phyloP scores from a whole-genome alignment of 2,329 filamentous ascomycete species.

The Aspergillus sp. region DNA sequence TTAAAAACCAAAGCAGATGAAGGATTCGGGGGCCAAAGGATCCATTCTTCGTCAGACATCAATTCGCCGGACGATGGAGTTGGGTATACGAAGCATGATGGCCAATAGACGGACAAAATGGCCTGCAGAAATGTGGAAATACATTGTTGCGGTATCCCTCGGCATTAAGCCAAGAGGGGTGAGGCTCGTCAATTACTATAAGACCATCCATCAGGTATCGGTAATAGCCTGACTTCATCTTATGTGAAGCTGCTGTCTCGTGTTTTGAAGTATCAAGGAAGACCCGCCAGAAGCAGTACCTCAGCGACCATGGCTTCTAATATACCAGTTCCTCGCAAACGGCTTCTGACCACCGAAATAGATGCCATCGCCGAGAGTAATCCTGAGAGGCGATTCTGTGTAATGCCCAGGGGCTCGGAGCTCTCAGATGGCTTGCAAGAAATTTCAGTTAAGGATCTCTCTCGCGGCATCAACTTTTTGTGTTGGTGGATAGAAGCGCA shows the following conservation, averaged over 20 bases:
- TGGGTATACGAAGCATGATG: background rate
- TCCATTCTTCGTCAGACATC: background rate
- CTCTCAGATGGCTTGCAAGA: background rate
- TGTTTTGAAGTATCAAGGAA: too few relatives aligned
- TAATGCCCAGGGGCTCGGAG: background rate
- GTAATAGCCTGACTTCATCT: too few relatives aligned
- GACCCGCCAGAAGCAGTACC: background rate
- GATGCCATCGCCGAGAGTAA: background rate
- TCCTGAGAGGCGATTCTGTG: background rate
- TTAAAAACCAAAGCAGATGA: background rate
- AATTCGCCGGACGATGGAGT: background rate
- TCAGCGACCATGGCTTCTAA: background rate
- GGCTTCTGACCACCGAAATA: background rate
- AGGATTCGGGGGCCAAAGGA: background rate
- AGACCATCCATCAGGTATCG: background rate
- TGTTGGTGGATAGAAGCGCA: background rate
- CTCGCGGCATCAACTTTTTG: background rate
- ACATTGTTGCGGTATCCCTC: background rate
- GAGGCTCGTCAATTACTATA: background rate
- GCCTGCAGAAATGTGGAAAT: background rate
- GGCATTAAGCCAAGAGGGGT: background rate
- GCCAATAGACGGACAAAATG: background rate
- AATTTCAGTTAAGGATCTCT: background rate
- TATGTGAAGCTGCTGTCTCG: too few relatives aligned
- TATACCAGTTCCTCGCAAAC: background rate